These are phyloP conservation scores for Hemileccinum impolitum DNA, from an alignment of 768 basidiomycete species.

Conservation along the genomic window DNA sequence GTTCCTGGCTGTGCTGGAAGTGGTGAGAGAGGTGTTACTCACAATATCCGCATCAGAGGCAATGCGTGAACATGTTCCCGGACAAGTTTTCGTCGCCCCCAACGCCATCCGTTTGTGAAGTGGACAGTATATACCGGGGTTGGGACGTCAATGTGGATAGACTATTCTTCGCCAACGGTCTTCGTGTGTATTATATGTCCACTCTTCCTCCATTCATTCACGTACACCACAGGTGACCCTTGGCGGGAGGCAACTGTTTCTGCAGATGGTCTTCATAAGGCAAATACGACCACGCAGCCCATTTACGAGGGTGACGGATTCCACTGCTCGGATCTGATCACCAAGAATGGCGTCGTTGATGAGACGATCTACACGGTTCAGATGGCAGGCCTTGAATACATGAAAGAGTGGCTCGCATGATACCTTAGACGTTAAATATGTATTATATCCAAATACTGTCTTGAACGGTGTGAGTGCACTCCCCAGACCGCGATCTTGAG, in stretches of 20 bases:
- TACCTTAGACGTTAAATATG: not conserved
- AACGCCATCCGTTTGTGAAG: constrained; percentile 38
- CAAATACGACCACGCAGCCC: constrained; percentile 51
- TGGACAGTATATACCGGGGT: constrained; percentile 52
- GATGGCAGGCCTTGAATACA: constrained; percentile 44
- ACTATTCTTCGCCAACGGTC: constrained; percentile 69
- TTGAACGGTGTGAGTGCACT: too few species aligned
- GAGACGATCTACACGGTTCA: constrained; percentile 54
- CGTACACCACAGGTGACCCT: constrained; percentile 53
- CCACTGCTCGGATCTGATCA: constrained; percentile 61
- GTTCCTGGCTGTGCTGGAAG: not conserved
- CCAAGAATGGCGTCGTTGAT: constrained; percentile 41
- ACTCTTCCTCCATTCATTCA: not conserved
- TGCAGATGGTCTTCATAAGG: constrained; percentile 43
- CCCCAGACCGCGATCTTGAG: too few species aligned
- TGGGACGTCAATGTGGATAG: constrained; percentile 58
- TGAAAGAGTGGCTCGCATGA: constrained; percentile 51
- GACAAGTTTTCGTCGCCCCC: constrained; percentile 50
- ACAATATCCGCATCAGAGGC: constrained; percentile 40
- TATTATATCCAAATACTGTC: not conserved
- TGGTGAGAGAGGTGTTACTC: not conserved
- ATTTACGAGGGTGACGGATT: constrained; percentile 61
- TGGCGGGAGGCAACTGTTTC: constrained; percentile 72
- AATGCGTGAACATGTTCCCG: constrained; percentile 68
- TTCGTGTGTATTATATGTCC: constrained; percentile 41